Evolutionary conservation across 2,329 filamentous ascomycete species (phyloP).

Genomic region (Akanthomyces lecanii): DNA sequence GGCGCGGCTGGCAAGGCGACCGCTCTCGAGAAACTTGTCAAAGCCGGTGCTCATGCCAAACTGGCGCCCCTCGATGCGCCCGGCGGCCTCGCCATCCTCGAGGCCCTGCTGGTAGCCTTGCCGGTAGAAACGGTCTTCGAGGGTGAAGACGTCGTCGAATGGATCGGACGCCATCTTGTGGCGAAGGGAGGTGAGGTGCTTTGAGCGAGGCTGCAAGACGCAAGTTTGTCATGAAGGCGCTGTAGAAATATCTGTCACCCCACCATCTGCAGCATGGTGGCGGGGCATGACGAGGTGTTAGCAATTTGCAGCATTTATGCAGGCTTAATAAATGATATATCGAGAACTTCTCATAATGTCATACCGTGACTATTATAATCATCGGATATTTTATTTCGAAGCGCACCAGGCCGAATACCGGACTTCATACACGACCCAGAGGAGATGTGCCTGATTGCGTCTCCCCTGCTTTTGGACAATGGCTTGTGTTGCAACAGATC

Average conservation of each 20-base stretch:
- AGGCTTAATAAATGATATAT: neutral
- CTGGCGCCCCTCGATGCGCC: conserved; percentile 80
- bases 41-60: conserved; percentile 92
- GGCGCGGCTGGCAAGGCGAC: conserved; percentile 71
- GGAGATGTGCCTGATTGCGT: too few species aligned
- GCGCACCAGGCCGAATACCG: too few species aligned
- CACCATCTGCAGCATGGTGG: neutral
- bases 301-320: neutral
- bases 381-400: too few species aligned
- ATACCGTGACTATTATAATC: neutral
- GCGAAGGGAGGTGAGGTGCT: neutral
- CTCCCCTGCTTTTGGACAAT: too few species aligned
- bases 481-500: neutral
- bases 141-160: conserved; percentile 54
- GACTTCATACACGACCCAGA: too few species aligned
- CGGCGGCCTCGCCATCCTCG: conserved; percentile 70
- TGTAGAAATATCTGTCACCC: conserved; percentile 21
- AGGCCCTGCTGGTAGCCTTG: conserved; percentile 75
- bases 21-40: conserved; percentile 82
- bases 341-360: too few species aligned
- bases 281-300: conserved; percentile 40
- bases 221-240: neutral
- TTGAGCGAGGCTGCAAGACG: neutral
- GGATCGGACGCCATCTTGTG: conserved; percentile 40
- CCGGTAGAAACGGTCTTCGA: conserved; percentile 70